Percentiles rank a stretch among this genome's conserved stretches.
These are phyloP conservation scores for Penicillium waksmanii DNA, from an alignment of 495 filamentous ascomycete genomes.

Conservation along the genomic window DNA sequence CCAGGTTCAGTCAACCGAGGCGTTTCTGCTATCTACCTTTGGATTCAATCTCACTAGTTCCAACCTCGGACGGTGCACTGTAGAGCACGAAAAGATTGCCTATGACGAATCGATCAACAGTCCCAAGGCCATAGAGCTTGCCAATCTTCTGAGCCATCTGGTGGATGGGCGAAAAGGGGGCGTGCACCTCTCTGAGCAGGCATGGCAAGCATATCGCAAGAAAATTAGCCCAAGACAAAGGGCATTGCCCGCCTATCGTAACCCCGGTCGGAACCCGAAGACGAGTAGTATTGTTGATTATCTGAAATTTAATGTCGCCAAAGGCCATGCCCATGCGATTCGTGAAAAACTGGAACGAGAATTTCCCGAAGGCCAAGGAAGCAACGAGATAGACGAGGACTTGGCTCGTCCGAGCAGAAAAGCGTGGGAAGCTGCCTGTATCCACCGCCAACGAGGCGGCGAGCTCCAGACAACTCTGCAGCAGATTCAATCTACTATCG, in stretches of 20 bases:
- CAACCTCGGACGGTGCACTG: conserved; percentile 74
- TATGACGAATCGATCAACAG: conserved; percentile 67
- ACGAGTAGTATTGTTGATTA: conserved; percentile 66
- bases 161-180: conserved; percentile 86
- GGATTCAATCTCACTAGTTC: conserved; percentile 67
- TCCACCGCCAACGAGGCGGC: conserved; percentile 27
- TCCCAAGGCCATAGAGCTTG: conserved; percentile 58
- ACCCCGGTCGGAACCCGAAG: conserved; percentile 42
- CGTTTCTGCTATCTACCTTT: conserved; percentile 60
- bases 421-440: conserved; percentile 34
- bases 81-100: conserved; percentile 70
- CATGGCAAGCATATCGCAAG: conserved; percentile 57
- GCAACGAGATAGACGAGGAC: conserved; percentile 48
- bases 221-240: conserved; percentile 38
- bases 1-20: conserved; percentile 32
- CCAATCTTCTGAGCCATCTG: conserved; percentile 72
- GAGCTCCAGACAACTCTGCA: conserved; percentile 34
- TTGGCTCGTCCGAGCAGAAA: conserved; percentile 47
- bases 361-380: conserved; percentile 36
- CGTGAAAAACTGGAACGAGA: conserved; percentile 47
- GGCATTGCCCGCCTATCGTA: conserved; percentile 44
- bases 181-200: conserved; percentile 57
- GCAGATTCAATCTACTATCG: conserved; percentile 14
- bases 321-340: conserved; percentile 53
- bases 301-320: conserved; percentile 66